A percentile compares a stretch with the other conserved stretches of the same genome.
Conservation (phyloP, 805 yeast genomes). For the Martiniozyma abietophila region DNA sequence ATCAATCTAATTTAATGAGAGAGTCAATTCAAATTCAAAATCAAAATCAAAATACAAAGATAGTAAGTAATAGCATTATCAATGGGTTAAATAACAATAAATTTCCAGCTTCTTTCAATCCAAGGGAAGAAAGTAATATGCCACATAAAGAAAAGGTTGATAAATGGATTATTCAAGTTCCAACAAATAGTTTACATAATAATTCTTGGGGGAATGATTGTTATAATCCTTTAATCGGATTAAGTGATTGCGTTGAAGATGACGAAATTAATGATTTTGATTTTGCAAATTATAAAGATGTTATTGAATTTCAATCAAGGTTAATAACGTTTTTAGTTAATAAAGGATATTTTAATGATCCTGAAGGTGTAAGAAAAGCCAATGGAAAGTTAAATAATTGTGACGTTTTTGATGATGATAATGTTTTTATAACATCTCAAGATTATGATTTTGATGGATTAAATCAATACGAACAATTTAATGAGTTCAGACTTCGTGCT, state of each 20-base stretch:
- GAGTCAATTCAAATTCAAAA: background rate
- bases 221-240: conserved; percentile 37
- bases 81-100: too few relatives aligned
- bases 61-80: background rate
- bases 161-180: conserved; percentile 54
- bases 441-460: background rate
- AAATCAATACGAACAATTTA: conserved; percentile 5
- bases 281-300: conserved; percentile 34
- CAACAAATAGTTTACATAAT: conserved; percentile 28
- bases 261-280: conserved; percentile 16
- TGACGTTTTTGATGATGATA: too few relatives aligned
- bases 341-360: conserved; percentile 28
- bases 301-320: conserved; percentile 45
- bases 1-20: too few relatives aligned
- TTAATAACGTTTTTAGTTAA: conserved; percentile 38
- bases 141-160: conserved; percentile 55
- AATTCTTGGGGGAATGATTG: conserved; percentile 34
- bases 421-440: background rate
- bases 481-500: too few relatives aligned
- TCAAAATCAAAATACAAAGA: background rate
- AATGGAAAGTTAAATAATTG: conserved; percentile 5
- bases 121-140: conserved; percentile 57
- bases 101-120: conserved; percentile 47
- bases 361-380: conserved; percentile 10
- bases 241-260: conserved; percentile 18